Evolutionary conservation across 2,329 filamentous ascomycete species (phyloP), one percentile per base, ranked within the genome.

Genomic region (Acephala macrosclerotiorum): DNA sequence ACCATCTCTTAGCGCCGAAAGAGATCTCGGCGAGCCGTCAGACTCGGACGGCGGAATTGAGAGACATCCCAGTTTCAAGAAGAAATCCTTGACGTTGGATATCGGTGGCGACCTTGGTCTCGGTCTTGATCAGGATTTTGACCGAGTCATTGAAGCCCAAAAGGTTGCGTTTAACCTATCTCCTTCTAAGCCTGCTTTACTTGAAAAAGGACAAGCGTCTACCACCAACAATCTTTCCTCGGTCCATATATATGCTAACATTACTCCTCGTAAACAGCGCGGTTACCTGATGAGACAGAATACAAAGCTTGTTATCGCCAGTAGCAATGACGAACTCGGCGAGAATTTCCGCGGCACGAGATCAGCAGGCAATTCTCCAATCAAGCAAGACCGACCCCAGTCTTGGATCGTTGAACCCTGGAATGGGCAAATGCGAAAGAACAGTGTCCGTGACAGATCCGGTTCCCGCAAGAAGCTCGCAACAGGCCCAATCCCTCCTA

Each of bases 231-330:
- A 67, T 55, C 29, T 57, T 51, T 53, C 58, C 45, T 29, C 58
- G 49, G 40, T 57, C 64, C 56, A 66, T 60, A 38, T 68, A 68
- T 68, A 84, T 88, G 85, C 90, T 93, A 89, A 93, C 85, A 76
- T 82, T 75, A 84, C 79, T 75, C 75, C 81, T 73, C 83, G 79
- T 72, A 85, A 84, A 88, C 91, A 97, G 94, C 94, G 96, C 83
- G 96, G 96, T 64, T 99, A 99, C 76, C 85, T 98, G 55, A 99
- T 98, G 95, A 90, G 96, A 75, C 95, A 99, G 75, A 99, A 98
- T 80, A 98, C 95, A 3, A 98, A 98, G 79, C 87, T 99, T 61
- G 93, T 99, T 59, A 89, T 97, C 58, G 96, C 96, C n/a, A 97
- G 90, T 77, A 84, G 86, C 55, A 84, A 84, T 65, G 77, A 81